Percentiles rank a stretch among this genome's conserved stretches.
These are phyloP conservation scores for Viridothelium virens DNA, from an alignment of 495 filamentous ascomycete genomes.

Conservation along the genomic window DNA sequence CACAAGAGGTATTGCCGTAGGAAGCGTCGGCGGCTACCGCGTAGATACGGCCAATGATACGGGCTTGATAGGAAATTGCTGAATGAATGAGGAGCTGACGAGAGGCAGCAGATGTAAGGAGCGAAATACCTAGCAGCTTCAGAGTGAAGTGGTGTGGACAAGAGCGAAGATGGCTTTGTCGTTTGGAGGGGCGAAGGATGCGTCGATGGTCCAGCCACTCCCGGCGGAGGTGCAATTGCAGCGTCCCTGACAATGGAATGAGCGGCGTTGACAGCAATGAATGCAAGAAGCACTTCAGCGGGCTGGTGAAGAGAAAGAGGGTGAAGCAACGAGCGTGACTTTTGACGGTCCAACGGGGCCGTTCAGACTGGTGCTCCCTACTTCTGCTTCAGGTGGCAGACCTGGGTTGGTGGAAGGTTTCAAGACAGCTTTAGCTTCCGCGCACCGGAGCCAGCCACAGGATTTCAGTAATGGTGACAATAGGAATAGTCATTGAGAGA, in stretches of 20 bases:
- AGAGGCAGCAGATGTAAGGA: background rate
- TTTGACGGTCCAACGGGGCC: slow-evolving; percentile 8
- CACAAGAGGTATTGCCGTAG: background rate
- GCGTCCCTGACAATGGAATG: background rate
- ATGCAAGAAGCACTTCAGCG: background rate
- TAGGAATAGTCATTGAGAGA: background rate
- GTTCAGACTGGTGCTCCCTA: background rate
- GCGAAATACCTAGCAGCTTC: background rate
- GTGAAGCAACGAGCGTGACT: slow-evolving; percentile 6
- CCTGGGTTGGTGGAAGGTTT: slow-evolving; percentile 9
- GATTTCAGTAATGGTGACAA: background rate
- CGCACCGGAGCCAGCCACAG: background rate
- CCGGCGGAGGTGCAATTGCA: background rate
- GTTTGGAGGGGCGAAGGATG: background rate
- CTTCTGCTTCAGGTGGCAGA: slow-evolving; percentile 9
- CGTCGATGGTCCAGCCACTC: background rate
- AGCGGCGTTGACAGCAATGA: background rate
- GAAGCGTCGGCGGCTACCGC: slow-evolving; percentile 8
- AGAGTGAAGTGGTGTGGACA: background rate
- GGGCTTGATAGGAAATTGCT: background rate
- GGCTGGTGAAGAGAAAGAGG: background rate
- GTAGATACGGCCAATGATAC: background rate
- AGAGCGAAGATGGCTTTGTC: background rate
- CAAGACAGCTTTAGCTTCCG: slow-evolving; percentile 12
- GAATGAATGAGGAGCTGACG: background rate